Evolutionary conservation across 2,329 filamentous ascomycete species (phyloP).

Genomic region (Thielaviopsis populi): DNA sequence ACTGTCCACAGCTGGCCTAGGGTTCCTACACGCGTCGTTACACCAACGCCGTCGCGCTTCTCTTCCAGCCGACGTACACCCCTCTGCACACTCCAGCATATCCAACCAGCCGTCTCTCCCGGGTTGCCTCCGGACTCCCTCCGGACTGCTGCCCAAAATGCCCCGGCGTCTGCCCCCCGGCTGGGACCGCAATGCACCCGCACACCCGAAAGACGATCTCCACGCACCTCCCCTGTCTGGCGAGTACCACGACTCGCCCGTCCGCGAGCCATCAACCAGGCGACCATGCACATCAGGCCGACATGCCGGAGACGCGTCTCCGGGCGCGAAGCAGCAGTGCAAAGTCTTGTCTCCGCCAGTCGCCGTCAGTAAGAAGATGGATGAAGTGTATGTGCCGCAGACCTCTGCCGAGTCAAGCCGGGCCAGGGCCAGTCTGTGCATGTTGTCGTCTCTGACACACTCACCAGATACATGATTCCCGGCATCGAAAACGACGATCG

Average conservation of each 20-base stretch:
- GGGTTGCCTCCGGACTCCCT: background rate
- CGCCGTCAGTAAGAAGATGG: background rate
- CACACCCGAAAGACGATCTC: background rate
- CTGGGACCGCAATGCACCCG: background rate
- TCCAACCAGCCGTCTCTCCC: background rate
- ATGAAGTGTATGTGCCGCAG: background rate
- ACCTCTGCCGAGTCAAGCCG: background rate
- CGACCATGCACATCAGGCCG: background rate
- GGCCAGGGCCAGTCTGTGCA: background rate
- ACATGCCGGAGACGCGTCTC: background rate
- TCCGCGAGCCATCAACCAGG: background rate
- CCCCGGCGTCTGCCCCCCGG: background rate
- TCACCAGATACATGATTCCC: slow-evolving; percentile 47
- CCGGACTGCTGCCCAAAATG: background rate
- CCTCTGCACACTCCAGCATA: no score
- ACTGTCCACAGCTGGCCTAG: no score
- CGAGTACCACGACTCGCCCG: background rate
- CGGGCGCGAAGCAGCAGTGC: background rate
- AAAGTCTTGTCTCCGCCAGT: background rate
- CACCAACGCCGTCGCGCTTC: no score
- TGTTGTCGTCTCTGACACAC: background rate
- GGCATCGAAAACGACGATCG: slow-evolving; percentile 52
- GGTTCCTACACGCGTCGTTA: no score
- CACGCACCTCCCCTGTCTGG: background rate
- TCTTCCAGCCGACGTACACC: no score